phyloP scores from a whole-genome alignment of 2,329 filamentous ascomycete genomes.

The Hawksworthiomyces lignivorus region DNA sequence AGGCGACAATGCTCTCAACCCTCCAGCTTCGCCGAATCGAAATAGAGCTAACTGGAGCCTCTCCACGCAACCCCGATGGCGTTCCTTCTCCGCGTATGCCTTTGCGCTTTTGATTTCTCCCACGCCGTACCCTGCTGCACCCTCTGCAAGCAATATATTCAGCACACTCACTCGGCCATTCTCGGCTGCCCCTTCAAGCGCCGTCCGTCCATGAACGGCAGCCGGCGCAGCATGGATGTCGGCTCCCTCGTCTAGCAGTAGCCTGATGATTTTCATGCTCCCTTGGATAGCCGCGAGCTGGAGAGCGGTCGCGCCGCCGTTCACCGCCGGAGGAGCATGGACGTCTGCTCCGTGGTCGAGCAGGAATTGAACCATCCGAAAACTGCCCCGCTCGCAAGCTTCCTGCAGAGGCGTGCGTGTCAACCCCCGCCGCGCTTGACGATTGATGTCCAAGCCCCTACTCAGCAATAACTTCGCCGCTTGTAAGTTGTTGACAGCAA shows the following conservation, averaged over 20 bases:
- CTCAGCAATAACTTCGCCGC: not conserved
- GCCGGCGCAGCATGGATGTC: constrained; percentile 3
- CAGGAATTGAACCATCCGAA: constrained; percentile 1
- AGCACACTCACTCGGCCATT: constrained; percentile 2
- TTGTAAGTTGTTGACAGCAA: not conserved
- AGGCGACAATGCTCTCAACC: not conserved
- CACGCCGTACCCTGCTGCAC: not conserved
- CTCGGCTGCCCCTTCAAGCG: constrained; percentile 6
- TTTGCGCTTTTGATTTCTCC: constrained; percentile 1
- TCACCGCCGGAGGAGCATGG: constrained; percentile 1
- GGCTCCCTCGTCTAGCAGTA: constrained; percentile 1
- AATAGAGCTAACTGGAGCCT: constrained; percentile 3
- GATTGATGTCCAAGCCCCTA: not conserved
- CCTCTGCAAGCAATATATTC: constrained; percentile 2
- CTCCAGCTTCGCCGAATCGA: constrained; percentile 9
- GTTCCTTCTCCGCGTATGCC: constrained; percentile 1
- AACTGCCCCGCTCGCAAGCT: constrained; percentile 1
- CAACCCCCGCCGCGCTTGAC: not conserved
- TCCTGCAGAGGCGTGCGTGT: constrained; percentile 3
- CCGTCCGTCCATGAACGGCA: not conserved
- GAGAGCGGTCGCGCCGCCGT: constrained; percentile 5
- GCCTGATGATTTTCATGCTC: not conserved
- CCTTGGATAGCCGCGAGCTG: constrained; percentile 5
- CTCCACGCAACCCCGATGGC: constrained; percentile 2
- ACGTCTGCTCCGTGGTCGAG: not conserved